phyloP scores from a whole-genome alignment of 805 yeast genomes.

The Nakazawaea populi region DNA sequence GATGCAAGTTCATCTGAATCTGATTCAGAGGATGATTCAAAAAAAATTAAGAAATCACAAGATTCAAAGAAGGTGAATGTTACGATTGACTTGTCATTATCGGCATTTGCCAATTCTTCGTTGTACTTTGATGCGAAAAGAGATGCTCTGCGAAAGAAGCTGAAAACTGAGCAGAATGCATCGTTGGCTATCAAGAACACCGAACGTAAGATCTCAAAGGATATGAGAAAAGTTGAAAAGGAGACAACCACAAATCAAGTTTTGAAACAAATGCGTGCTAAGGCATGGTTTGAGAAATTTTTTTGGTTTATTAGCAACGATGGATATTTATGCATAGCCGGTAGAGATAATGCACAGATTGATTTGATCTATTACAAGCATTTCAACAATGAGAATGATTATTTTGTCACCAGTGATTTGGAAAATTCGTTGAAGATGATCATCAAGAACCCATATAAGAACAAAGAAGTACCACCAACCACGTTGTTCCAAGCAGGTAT shows the following conservation, averaged over 20 bases:
- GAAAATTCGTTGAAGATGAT: conserved; percentile 73
- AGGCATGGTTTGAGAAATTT: conserved; percentile 91
- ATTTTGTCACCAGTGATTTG: conserved; percentile 66
- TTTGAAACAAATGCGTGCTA: conserved; percentile 58
- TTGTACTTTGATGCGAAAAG: conserved; percentile 74
- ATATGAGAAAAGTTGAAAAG: conserved; percentile 56
- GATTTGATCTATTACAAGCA: conserved; percentile 78
- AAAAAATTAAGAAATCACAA: conserved; percentile 3
- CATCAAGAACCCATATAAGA: conserved; percentile 70
- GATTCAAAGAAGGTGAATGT: conserved; percentile 35
- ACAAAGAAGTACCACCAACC: conserved; percentile 74
- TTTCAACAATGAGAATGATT: conserved; percentile 62
- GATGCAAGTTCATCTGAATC: conserved; percentile 28
- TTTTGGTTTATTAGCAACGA: conserved; percentile 93
- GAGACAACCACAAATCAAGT: conserved; percentile 33
- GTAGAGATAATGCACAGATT: conserved; percentile 73
- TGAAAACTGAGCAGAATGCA: conserved; percentile 74
- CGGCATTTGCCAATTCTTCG: conserved; percentile 88
- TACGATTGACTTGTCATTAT: conserved; percentile 58
- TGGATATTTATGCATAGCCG: conserved; percentile 80
- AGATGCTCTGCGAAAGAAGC: conserved; percentile 69
- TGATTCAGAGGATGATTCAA: conserved; percentile 19
- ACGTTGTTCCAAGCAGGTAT: conserved; percentile 88
- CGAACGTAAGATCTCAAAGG: conserved; percentile 68
- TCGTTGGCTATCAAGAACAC: conserved; percentile 77